A percentile compares a stretch with the other conserved stretches of the same genome.
Evolutionary conservation across 352 stramenopile genomes (phyloP).

Genomic region (Lagenidium giganteum): DNA sequence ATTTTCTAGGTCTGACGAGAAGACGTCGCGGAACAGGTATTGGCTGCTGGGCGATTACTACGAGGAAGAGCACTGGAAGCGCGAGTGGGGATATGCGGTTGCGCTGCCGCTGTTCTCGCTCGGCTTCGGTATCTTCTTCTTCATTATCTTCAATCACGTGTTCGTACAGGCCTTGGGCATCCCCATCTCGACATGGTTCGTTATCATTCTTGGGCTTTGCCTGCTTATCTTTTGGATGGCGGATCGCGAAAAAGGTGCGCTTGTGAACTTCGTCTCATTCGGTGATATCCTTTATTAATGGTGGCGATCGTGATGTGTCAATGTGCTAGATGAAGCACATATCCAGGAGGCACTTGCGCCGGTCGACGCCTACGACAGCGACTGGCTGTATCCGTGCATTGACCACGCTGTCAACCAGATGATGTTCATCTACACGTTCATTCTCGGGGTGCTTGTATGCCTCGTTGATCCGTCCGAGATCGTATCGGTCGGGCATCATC

Average conservation of each 20-base stretch:
- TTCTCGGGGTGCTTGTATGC: conserved; percentile 51
- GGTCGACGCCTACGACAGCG: conserved; percentile 72
- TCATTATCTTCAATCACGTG: conserved; percentile 64
- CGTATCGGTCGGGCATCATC: conserved; percentile 70
- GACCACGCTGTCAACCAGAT: conserved; percentile 83
- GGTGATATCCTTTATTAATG: not conserved
- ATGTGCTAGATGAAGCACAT: conserved; percentile 36
- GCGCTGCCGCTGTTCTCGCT: conserved; percentile 47
- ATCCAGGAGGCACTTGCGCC: conserved; percentile 49
- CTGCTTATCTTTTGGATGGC: conserved; percentile 66
- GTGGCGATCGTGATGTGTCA: conserved; percentile 1
- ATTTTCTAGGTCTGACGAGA: not conserved
- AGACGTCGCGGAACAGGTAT: conserved; percentile 18
- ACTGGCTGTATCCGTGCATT: conserved; percentile 70
- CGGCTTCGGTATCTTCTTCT: conserved; percentile 43
- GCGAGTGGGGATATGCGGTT: conserved; percentile 59
- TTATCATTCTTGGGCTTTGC: conserved; percentile 38
- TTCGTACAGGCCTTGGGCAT: conserved; percentile 51
- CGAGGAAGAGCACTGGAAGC: conserved; percentile 48
- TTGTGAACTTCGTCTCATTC: not conserved
- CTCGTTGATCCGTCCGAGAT: conserved; percentile 64
- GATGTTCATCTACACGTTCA: conserved; percentile 62
- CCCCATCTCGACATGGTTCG: conserved; percentile 43
- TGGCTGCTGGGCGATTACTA: conserved; percentile 59
- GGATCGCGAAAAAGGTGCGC: conserved; percentile 47